Conservation (phyloP, 1,284 basidiomycete species). For the Moesziomyces sp. region DNA sequence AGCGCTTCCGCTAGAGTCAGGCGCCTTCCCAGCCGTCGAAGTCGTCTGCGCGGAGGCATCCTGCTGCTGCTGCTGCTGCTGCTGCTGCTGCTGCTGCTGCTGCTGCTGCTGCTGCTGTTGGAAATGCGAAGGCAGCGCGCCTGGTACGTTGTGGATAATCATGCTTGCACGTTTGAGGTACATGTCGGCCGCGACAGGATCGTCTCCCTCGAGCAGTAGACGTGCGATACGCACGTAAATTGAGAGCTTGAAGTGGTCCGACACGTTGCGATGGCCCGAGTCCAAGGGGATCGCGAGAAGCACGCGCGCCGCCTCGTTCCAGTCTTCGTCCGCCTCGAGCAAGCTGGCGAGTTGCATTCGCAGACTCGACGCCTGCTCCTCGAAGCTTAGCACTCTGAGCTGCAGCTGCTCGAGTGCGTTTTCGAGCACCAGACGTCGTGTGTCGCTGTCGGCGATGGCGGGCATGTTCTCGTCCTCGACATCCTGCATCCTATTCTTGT, state of each 20-base stretch:
- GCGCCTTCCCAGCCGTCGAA: neutral
- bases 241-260: slow-evolving; percentile 86
- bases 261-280: slow-evolving; percentile 80
- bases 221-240: slow-evolving; percentile 94
- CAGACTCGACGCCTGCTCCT: slow-evolving; percentile 87
- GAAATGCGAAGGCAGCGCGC: slow-evolving; percentile 36
- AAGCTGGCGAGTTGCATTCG: slow-evolving; percentile 87
- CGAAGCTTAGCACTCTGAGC: slow-evolving; percentile 83
- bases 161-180: slow-evolving; percentile 96
- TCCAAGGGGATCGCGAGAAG: slow-evolving; percentile 91
- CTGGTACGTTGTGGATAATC: slow-evolving; percentile 74
- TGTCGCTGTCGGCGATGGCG: slow-evolving; percentile 46
- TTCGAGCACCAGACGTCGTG: slow-evolving; percentile 74
- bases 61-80: slow-evolving; percentile 22
- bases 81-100: slow-evolving; percentile 31
- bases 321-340: slow-evolving; percentile 89
- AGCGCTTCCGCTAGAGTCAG: neutral
- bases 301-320: slow-evolving; percentile 88
- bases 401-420: slow-evolving; percentile 79
- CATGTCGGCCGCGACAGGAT: slow-evolving; percentile 90
- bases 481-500: slow-evolving; percentile 30
- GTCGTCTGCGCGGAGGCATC: neutral
- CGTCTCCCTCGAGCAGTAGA: slow-evolving; percentile 92
- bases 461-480: slow-evolving; percentile 28
- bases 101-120: slow-evolving; percentile 29